Evolutionary conservation across 192 early-diverging fungal genomes (phyloP), one percentile per base, ranked within the genome.

Genomic region (Funneliformis geosporum): DNA sequence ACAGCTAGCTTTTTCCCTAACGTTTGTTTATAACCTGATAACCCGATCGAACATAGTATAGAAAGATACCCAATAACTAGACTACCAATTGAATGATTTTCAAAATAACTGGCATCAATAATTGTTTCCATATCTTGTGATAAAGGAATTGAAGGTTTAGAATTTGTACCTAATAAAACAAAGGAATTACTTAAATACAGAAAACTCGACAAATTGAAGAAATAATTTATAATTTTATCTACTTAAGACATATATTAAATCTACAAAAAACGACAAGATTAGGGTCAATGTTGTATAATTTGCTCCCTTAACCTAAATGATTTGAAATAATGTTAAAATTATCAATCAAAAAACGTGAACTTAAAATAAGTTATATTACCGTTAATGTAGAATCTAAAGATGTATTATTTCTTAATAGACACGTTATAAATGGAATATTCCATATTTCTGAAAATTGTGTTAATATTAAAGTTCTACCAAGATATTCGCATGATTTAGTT

Each of bases 391-490:
- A 59, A 59, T 82, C 78, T 1, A 76, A 78, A 10, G 77, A 69
- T 42, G 82, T 67, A 16, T 78, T 60, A 38, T 84, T 82, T 60
- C 81, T 77, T 10, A 84, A 60, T 10, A 81, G n/a, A n/a, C 70
- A 83, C 43, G 76, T 79, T 21, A 81, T 28, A 7, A 86, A 76
- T 14, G 83, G 71, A 21, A 79, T 83, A 75, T 80, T 80, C 85
- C 85, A 86, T 59, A 86, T 82, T 23, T 82, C 82, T 21, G 85
- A 68, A 50, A 84, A 86, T 47, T 86, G 83, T 1, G 85, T 86
- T 67, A 86, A 59, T 77, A 86, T 84, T 47, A 86, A 62, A 46
- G 71, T 78, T 67, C 85, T 86, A 76, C 42, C 11, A 38, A n/a
- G 8, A 70, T 25, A 59, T 47, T 60, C 12, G 9, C 25, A 73